These are phyloP conservation scores for Ophiostoma montium DNA, from an alignment of 2,329 filamentous ascomycete species.

Conservation along the genomic window DNA sequence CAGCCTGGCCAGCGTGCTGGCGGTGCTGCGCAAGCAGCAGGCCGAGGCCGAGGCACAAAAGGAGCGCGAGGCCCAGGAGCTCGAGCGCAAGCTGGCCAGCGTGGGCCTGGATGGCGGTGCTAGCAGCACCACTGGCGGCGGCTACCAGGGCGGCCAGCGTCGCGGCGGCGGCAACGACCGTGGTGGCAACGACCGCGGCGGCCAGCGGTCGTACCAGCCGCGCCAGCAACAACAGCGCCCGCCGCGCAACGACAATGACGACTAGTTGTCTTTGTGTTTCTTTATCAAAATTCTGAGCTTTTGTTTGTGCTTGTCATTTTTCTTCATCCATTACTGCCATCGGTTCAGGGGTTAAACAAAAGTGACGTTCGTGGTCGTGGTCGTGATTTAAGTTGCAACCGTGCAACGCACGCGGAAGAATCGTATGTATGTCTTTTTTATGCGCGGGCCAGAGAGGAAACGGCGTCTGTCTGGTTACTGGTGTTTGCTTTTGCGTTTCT, in stretches of 20 bases:
- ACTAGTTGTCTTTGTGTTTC: too few species aligned
- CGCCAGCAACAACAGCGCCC: constrained; percentile 20
- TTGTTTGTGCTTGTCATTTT: too few species aligned
- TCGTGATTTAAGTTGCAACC: too few species aligned
- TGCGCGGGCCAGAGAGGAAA: constrained; percentile 2
- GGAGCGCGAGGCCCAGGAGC: constrained; percentile 61
- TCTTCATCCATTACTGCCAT: too few species aligned
- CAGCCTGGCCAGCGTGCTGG: constrained; percentile 64
- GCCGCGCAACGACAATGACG: constrained; percentile 42
- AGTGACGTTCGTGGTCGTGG: too few species aligned
- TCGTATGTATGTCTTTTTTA: not conserved
- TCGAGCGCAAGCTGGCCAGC: constrained; percentile 43
- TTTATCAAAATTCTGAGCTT: too few species aligned
- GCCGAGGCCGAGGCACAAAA: constrained; percentile 61
- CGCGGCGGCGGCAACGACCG: constrained; percentile 4
- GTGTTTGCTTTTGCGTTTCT: not conserved
- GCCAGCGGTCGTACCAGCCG: constrained; percentile 7
- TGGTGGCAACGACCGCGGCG: not conserved
- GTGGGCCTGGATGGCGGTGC: constrained; percentile 20
- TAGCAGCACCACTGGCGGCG: constrained; percentile 17
- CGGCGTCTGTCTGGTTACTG: constrained; percentile 2
- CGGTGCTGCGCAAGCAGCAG: constrained; percentile 68
- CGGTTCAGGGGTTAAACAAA: too few species aligned
- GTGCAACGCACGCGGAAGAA: too few species aligned
- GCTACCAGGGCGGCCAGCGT: constrained; percentile 12